Evolutionary conservation across 2,329 filamentous ascomycete species (phyloP).

Genomic region (Aspergillus udagawae): DNA sequence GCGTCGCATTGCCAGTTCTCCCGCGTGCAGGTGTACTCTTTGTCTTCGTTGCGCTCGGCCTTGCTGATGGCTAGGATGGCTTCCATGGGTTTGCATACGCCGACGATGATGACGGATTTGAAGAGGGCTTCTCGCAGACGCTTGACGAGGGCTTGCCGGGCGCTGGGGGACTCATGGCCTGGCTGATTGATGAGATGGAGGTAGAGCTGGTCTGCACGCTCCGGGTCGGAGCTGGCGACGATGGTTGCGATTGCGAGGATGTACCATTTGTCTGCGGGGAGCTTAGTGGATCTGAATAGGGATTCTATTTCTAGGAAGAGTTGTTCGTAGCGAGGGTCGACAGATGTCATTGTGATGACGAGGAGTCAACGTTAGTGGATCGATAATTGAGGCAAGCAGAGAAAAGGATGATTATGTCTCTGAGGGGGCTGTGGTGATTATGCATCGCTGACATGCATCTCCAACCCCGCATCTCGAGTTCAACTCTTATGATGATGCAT

Average conservation of each 20-base stretch:
- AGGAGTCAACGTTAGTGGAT: background rate
- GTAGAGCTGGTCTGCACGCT: constrained; percentile 53
- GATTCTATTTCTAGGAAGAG: constrained; percentile 28
- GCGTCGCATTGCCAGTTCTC: constrained; percentile 57
- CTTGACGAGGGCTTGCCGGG: constrained; percentile 33
- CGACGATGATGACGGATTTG: constrained; percentile 56
- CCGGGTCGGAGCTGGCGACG: constrained; percentile 49
- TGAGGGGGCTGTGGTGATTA: background rate
- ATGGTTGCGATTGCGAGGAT: constrained; percentile 42
- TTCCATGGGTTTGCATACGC: constrained; percentile 61
- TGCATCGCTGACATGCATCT: background rate
- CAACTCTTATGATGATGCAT: background rate
- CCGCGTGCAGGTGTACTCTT: constrained; percentile 53
- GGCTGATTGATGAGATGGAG: constrained; percentile 51
- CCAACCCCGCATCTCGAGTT: background rate
- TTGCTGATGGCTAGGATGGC: constrained; percentile 54
- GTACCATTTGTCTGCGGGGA: constrained; percentile 29
- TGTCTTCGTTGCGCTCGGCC: constrained; percentile 53
- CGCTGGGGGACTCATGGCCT: constrained; percentile 31
- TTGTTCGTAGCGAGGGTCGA: constrained; percentile 24
- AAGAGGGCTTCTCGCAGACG: constrained; percentile 54
- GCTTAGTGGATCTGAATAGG: constrained; percentile 23
- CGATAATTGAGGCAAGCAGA: background rate
- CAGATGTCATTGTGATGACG: constrained; percentile 13
- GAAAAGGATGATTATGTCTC: background rate